phyloP scores from a whole-genome alignment of 805 yeast species.

The Metschnikowia borealis region DNA sequence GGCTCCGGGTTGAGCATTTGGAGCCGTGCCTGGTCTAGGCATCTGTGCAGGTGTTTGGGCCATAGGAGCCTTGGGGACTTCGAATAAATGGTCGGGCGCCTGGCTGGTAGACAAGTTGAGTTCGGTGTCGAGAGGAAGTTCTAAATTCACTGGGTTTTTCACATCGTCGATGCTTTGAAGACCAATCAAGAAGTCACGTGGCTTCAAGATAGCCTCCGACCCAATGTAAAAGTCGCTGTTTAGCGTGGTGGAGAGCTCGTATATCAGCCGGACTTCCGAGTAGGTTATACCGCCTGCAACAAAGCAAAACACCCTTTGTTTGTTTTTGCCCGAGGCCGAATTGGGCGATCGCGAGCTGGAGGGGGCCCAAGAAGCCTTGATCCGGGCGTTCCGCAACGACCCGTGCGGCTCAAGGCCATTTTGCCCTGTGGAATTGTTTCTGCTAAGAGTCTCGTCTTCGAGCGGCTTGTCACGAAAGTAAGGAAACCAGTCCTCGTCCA shows the following conservation, averaged over 20 bases:
- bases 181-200: slow-evolving; percentile 45
- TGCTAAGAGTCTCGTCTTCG: slow-evolving; percentile 36
- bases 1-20: background rate
- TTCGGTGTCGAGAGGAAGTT: slow-evolving; percentile 24
- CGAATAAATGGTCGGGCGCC: slow-evolving; percentile 17
- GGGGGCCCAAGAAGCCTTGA: slow-evolving; percentile 21
- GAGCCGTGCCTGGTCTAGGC: background rate
- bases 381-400: slow-evolving; percentile 16
- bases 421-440: background rate
- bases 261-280: slow-evolving; percentile 72
- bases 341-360: slow-evolving; percentile 16
- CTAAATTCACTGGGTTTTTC: slow-evolving; percentile 38
- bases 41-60: background rate
- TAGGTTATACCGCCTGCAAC: slow-evolving; percentile 88
- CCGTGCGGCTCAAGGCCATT: slow-evolving; percentile 5
- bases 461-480: slow-evolving; percentile 73
- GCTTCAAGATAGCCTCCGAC: slow-evolving; percentile 40
- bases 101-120: slow-evolving; percentile 10
- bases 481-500: slow-evolving; percentile 64
- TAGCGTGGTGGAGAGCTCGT: slow-evolving; percentile 58
- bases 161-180: slow-evolving; percentile 37
- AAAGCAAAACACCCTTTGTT: slow-evolving; percentile 74
- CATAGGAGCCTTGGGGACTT: slow-evolving; percentile 9
- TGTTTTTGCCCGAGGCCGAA: slow-evolving; percentile 11
- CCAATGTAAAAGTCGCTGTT: slow-evolving; percentile 62